Conservation (phyloP, 345 rosid species). For the Raphanus sativus region DNA sequence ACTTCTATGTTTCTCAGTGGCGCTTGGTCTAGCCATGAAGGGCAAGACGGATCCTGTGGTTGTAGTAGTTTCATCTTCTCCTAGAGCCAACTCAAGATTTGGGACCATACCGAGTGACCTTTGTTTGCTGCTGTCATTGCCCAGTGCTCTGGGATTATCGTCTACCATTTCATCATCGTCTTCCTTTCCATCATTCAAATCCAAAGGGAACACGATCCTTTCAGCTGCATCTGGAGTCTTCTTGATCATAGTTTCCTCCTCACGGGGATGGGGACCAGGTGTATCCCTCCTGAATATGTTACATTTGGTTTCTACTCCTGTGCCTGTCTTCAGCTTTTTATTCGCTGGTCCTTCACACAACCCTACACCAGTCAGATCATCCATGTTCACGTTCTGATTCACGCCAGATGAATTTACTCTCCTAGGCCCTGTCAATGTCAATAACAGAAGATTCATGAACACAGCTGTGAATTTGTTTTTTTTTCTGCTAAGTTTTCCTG, state of each 20-base stretch:
- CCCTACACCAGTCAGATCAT: conserved; percentile 28
- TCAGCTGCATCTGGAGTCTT: conserved; percentile 46
- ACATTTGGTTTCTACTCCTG: conserved; percentile 38
- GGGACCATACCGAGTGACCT: conserved; percentile 46
- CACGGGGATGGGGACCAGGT: conserved; percentile 41
- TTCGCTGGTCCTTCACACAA: conserved; percentile 41
- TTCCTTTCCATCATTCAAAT: conserved; percentile 39
- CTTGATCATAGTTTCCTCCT: conserved; percentile 43
- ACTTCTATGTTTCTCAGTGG: conserved; percentile 39
- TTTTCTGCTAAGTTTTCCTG: too few relatives aligned
- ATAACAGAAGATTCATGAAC: conserved; percentile 41
- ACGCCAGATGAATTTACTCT: conserved; percentile 29
- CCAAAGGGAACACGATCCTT: conserved; percentile 73
- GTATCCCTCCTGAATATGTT: conserved; percentile 37
- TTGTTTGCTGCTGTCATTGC: conserved; percentile 34
- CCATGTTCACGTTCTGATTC: conserved; percentile 31
- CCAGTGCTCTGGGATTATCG: conserved; percentile 39
- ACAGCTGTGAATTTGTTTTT: conserved; percentile 7
- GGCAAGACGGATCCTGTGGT: conserved; percentile 51
- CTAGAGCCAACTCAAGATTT: conserved; percentile 79
- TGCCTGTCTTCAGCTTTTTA: conserved; percentile 55
- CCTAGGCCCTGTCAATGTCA: conserved; percentile 45
- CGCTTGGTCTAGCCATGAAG: conserved; percentile 39
- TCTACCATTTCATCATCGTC: conserved; percentile 43
- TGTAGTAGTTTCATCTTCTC: conserved; percentile 50